A percentile compares a stretch with the other conserved stretches of the same genome.
Conservation (phyloP, 176 grass and related monocot species). For the Stipa capillata region DNA sequence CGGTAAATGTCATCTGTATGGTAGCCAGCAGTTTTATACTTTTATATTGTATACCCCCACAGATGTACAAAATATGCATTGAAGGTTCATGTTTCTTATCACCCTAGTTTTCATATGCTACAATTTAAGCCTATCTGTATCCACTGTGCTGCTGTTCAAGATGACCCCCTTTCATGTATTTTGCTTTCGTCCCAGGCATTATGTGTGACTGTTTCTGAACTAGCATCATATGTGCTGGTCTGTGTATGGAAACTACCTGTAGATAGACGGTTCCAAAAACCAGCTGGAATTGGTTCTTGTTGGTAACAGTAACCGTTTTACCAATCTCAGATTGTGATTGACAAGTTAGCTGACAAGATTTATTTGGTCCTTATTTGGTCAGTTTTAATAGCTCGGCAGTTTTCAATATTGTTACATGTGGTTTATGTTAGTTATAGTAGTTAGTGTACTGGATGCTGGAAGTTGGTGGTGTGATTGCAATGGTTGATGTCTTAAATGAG, state of each 20-base stretch:
- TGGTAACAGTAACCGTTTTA: background rate
- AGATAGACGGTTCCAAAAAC: background rate
- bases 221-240: background rate
- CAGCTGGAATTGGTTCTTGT: background rate
- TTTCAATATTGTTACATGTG: background rate
- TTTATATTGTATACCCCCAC: conserved; percentile 23
- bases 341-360: background rate
- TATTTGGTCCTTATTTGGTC: background rate
- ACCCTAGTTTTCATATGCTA: background rate
- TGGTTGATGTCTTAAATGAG: background rate
- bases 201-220: background rate
- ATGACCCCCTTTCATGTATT: background rate
- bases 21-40: conserved; percentile 23
- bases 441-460: background rate
- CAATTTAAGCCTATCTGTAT: background rate
- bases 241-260: background rate
- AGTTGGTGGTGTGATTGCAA: background rate
- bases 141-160: background rate
- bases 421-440: background rate
- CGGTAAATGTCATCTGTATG: conserved; percentile 20
- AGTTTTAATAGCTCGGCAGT: background rate
- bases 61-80: conserved; percentile 31
- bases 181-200: background rate
- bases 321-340: background rate
- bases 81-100: conserved; percentile 9